Evolutionary conservation across 495 filamentous ascomycete genomes (phyloP), one percentile per base, ranked within the genome.

Genomic region (Emericellopsis terricola): DNA sequence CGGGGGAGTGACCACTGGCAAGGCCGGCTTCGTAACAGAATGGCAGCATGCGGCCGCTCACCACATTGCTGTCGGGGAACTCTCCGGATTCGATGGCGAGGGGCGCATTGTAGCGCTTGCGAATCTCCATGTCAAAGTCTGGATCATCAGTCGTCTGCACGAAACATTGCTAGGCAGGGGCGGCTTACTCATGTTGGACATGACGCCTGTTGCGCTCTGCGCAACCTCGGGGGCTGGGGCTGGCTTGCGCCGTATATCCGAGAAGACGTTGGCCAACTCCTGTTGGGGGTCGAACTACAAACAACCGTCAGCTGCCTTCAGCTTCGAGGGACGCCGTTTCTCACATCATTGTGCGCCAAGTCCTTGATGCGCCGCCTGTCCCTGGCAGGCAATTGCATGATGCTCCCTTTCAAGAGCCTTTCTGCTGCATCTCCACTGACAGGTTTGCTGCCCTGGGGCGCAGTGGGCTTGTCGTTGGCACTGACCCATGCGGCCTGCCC

Each of bases 401-500:
- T 76, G 56, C 96, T 86, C 34, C 70, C 77, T 66, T 94, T 94
- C 41, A 94, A 50, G 45, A 80, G 66, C 48, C 87, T 77, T 55
- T 96, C 89, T 23, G 78, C 75, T n/a, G 81, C 74, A 68, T 96
- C 89, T 28, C 82, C 82, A 7, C 74, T 74, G 21, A 80, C 71
- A 18, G 79, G 81, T 53, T 89, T 87, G 33, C 71, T 73, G 30
- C 76, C 71, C 37, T 73, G 58, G 16, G 71, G 72, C n/a, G 67
- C 52, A 10, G 68, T 60, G n/a, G 85, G 85, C 59, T 94, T 94
- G 58, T 96, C 87, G 47, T 89, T 94, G 15, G 82, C 81, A 43
- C 80, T 84, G 36, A 97, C 89, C 86, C 86, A 97, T 44, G 71
- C 80, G 39, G 89, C 91, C 44, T 92, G 79, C 42, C 84, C 85